Conservation (phyloP, 1,139 yeast genomes). For the Casaregolazyma suthepensis region DNA sequence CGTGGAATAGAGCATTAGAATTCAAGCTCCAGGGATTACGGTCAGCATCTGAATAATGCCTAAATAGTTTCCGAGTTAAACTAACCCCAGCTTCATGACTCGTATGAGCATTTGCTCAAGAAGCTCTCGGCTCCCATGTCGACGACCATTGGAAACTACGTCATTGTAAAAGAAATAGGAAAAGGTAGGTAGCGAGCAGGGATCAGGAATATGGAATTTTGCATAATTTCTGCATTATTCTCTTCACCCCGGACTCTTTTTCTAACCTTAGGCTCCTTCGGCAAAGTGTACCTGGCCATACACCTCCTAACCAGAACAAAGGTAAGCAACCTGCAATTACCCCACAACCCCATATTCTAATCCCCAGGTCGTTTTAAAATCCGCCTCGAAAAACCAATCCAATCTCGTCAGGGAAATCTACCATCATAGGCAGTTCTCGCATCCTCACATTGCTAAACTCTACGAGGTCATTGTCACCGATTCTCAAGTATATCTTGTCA, state of each 20-base stretch:
- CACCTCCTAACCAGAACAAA: constrained; percentile 67
- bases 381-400: constrained; percentile 77
- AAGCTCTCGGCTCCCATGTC: constrained; percentile 43
- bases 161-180: constrained; percentile 65
- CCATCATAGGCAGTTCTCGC: constrained; percentile 78
- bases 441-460: constrained; percentile 75
- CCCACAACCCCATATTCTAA: not conserved
- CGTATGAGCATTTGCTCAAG: constrained; percentile 56
- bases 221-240: too few species aligned
- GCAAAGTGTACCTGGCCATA: constrained; percentile 78
- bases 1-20: not conserved
- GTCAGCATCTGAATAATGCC: too few species aligned
- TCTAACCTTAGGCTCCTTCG: constrained; percentile 54
- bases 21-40: constrained; percentile 8
- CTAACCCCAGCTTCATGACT: constrained; percentile 44
- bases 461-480: constrained; percentile 86
- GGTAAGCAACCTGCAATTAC: constrained; percentile 34
- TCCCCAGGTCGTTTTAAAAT: constrained; percentile 57
- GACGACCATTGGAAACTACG: constrained; percentile 70
- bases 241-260: too few species aligned
- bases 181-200: constrained; percentile 52
- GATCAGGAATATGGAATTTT: too few species aligned
- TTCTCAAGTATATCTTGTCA: constrained; percentile 72
- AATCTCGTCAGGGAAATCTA: constrained; percentile 89
- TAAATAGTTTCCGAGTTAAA: not conserved